Base-by-base conservation (phyloP, 352 stramenopile species). In the Phytopythium delawarense region DNA sequence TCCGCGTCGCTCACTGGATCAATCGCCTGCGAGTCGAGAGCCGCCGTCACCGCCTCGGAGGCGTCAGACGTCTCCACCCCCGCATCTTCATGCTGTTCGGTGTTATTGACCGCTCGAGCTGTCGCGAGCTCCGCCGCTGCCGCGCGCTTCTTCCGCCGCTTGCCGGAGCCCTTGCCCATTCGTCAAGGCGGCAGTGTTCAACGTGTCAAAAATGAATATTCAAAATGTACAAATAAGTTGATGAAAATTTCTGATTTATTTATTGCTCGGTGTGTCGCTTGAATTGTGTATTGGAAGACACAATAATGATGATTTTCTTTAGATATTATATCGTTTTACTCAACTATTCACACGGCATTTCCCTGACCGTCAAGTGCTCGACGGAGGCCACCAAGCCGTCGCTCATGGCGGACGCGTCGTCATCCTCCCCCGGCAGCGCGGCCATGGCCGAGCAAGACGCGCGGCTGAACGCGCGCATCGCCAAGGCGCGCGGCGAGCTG, bases 401-500 rank as follows among this genome's bases (percentile, higher is more conserved):
- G 28, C 35, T 16, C 50, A 56, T 56, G 50, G 50, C 50, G 50
- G 50, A 39, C 23, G 35, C 18, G 15, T 15, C 50, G 9, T 8
- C 8, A 0, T 9, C 50, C 13, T 49, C 42, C 18, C 9, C 42
- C n/a, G n/a, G 18, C 18, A 49, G 46, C 46, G 46, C 23, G 12
- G 21, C 23, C n/a, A 53, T 53, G 46, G 30, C 50, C 35, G 76
- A 82, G 35, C 69, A 82, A 59, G 76, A 86, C 57, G 74, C 70
- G 57, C 65, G 63, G 16, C 66, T 86, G 57, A 81, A 86, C 63
- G 76, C 78, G 50, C 74, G 76, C 63, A 81, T 86, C 64, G 72
- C 64, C 55, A 86, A 86, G 67, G 70, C 76, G 49, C 76, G 74
- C 18, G 75, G 68, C 16, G 76, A 84, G 66, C 71, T 84, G 21